A percentile compares a stretch with the other conserved stretches of the same genome.
These are phyloP conservation scores for Sequoiadendron giganteum DNA, from an alignment of 75 land plant species.

Conservation along the genomic window DNA sequence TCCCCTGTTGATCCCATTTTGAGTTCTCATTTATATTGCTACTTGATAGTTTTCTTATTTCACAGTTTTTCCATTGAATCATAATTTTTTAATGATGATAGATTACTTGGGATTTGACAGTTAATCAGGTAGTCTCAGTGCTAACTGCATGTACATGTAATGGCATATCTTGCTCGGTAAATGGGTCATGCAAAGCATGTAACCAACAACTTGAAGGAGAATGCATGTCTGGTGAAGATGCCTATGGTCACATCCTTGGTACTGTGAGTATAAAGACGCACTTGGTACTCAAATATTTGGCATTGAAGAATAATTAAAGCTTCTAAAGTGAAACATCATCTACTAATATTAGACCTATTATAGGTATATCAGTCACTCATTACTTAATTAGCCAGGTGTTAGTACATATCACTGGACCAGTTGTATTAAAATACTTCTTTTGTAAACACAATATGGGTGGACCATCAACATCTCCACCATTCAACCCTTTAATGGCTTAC, in stretches of 20 bases:
- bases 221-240: constrained; percentile 29
- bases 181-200: constrained; percentile 27
- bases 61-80: neutral
- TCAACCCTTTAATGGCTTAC: neutral
- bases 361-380: neutral
- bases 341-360: too few species aligned
- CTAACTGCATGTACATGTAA: constrained; percentile 26
- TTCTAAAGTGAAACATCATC: neutral
- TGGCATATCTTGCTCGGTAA: constrained; percentile 20
- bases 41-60: neutral
- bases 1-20: neutral
- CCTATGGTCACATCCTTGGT: constrained; percentile 38
- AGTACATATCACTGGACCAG: neutral
- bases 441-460: neutral
- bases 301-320: neutral
- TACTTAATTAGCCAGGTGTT: neutral
- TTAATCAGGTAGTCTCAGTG: constrained; percentile 25
- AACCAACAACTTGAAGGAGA: constrained; percentile 26
- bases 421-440: neutral
- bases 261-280: constrained; percentile 20
- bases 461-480: neutral
- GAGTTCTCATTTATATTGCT: neutral
- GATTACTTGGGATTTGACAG: constrained; percentile 15
- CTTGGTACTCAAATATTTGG: neutral
- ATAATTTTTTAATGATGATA: neutral